phyloP scores from a whole-genome alignment of 75 land plant genomes.

The Selaginella moellendorffii region DNA sequence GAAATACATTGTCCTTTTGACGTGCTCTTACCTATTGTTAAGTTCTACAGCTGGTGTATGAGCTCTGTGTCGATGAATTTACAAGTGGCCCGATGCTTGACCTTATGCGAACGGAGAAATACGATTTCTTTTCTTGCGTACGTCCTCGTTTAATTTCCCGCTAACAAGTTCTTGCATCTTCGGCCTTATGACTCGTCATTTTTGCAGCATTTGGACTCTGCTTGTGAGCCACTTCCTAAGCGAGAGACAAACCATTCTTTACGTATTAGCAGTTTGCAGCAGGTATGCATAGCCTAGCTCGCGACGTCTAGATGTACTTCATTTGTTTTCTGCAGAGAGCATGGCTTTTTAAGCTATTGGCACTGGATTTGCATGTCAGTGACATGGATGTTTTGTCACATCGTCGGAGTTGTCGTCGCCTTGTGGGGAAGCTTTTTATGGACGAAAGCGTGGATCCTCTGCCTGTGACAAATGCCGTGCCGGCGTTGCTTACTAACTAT shows the following conservation, averaged over 20 bases:
- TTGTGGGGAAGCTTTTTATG: slow-evolving; percentile 50
- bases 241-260: slow-evolving; percentile 52
- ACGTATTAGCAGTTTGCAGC: slow-evolving; percentile 79
- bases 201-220: slow-evolving; percentile 72
- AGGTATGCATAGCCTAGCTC: slow-evolving; percentile 36
- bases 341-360: slow-evolving; percentile 83
- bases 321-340: slow-evolving; percentile 56
- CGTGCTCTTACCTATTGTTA: neutral
- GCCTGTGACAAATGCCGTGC: slow-evolving; percentile 5
- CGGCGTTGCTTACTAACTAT: too few species aligned
- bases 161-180: neutral
- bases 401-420: slow-evolving; percentile 44
- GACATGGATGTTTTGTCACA: slow-evolving; percentile 47
- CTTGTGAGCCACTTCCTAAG: slow-evolving; percentile 74
- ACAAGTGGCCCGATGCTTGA: slow-evolving; percentile 64
- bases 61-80: slow-evolving; percentile 65
- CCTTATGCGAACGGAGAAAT: slow-evolving; percentile 55
- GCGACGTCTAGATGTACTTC: neutral
- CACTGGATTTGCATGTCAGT: slow-evolving; percentile 70
- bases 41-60: slow-evolving; percentile 56
- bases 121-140: slow-evolving; percentile 84
- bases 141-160: neutral
- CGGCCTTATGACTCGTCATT: neutral
- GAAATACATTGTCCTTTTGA: neutral
- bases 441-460: slow-evolving; percentile 18